Evolutionary conservation across 768 basidiomycete genomes (phyloP).

Genomic region (Pholiota microspora): DNA sequence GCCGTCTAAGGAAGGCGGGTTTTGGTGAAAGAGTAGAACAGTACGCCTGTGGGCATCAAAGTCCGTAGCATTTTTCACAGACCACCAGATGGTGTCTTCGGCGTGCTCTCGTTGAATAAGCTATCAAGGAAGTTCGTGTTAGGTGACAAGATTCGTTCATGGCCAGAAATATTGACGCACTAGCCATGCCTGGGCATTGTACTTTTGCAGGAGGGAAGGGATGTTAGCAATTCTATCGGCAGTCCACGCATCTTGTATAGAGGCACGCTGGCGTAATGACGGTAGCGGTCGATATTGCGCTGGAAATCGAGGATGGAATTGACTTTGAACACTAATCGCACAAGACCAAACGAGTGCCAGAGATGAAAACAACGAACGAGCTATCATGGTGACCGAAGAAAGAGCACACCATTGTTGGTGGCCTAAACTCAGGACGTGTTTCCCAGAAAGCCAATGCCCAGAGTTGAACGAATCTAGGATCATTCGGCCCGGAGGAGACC

Average conservation of each 20-base stretch:
- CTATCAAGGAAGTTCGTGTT: conserved; percentile 21
- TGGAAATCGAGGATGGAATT: conserved; percentile 26
- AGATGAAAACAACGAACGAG: no score
- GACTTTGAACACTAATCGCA: neutral
- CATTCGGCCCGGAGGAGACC: neutral
- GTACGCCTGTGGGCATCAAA: conserved; percentile 49
- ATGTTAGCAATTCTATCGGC: conserved; percentile 39
- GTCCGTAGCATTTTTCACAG: conserved; percentile 46
- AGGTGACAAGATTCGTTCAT: neutral
- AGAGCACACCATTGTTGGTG: neutral
- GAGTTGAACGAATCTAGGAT: neutral
- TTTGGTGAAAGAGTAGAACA: conserved; percentile 47
- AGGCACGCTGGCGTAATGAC: conserved; percentile 37
- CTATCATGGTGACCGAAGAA: neutral
- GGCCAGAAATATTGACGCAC: conserved; percentile 20
- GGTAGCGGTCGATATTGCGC: conserved; percentile 36
- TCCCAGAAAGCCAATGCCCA: neutral
- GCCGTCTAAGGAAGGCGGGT: conserved; percentile 32
- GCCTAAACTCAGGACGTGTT: neutral
- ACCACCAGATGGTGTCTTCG: conserved; percentile 53
- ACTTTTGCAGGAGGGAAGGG: conserved; percentile 39
- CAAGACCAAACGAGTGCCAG: neutral
- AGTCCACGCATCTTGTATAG: conserved; percentile 39
- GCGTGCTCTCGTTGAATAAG: conserved; percentile 50
- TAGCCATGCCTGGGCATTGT: conserved; percentile 43